A percentile compares a stretch with the other conserved stretches of the same genome.
Conservation (phyloP, 805 yeast genomes). For the Wickerhamiella cacticola region DNA sequence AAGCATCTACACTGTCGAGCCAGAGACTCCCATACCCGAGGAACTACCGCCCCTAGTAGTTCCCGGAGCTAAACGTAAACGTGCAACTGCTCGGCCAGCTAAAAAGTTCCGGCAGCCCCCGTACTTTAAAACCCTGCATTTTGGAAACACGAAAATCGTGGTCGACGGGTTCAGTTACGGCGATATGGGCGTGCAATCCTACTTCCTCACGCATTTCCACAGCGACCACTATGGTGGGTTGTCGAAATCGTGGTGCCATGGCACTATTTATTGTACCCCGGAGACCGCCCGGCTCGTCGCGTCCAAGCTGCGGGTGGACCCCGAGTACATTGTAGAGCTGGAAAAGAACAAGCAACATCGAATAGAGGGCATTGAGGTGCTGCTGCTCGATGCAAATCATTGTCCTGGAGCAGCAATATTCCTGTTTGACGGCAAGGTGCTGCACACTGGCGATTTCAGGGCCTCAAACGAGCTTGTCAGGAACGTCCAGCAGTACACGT, state of each 20-base stretch:
- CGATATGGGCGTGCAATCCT: constrained; percentile 25
- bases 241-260: constrained; percentile 61
- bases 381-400: constrained; percentile 76
- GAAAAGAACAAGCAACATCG: constrained; percentile 35
- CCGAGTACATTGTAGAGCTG: constrained; percentile 32
- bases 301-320: constrained; percentile 43
- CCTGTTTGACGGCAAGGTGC: constrained; percentile 41
- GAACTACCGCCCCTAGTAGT: not conserved
- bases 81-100: not conserved
- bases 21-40: too few species aligned
- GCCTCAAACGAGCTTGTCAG: constrained; percentile 44
- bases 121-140: constrained; percentile 26
- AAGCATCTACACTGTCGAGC: too few species aligned
- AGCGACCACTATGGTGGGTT: constrained; percentile 91
- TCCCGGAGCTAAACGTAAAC: not conserved
- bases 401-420: constrained; percentile 93
- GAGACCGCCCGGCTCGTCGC: constrained; percentile 51
- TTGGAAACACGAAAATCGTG: constrained; percentile 25
- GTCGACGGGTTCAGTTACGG: constrained; percentile 33
- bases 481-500: constrained; percentile 10
- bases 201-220: constrained; percentile 57
- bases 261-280: constrained; percentile 58
- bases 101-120: constrained; percentile 19
- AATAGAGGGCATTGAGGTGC: constrained; percentile 40
- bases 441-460: constrained; percentile 94